Evolutionary conservation across 495 filamentous ascomycete species (phyloP).

Genomic region (Articulospora tetracladia): DNA sequence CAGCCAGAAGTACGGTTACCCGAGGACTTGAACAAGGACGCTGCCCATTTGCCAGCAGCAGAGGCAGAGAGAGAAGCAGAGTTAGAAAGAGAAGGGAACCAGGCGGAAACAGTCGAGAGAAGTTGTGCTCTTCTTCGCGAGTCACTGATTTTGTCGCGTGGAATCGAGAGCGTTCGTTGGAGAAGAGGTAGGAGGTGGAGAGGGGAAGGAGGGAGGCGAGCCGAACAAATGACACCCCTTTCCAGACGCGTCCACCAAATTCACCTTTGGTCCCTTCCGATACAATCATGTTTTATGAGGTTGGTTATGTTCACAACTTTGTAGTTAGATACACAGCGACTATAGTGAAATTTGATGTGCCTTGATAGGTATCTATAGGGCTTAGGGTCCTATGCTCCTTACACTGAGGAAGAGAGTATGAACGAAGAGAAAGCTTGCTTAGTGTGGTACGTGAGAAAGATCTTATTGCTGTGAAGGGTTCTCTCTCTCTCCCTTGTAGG

Average conservation of each 20-base stretch:
- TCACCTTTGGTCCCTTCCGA: no score
- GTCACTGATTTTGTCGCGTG: not conserved
- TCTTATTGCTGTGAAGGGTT: not conserved
- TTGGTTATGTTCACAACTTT: no score
- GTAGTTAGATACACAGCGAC: no score
- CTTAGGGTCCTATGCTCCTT: no score
- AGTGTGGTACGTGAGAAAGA: no score
- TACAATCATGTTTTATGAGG: no score
- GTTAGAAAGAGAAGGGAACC: not conserved
- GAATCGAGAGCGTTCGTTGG: no score
- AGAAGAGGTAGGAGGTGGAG: not conserved
- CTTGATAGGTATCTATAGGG: no score
- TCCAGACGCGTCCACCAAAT: not conserved
- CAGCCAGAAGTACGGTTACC: not conserved
- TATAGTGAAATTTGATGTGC: no score
- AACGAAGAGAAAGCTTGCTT: no score
- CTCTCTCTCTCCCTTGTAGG: not conserved
- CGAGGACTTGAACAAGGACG: not conserved
- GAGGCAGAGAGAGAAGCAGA: not conserved
- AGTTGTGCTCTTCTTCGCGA: not conserved
- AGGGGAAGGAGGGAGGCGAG: not conserved
- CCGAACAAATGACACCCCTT: not conserved
- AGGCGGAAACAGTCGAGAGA: not conserved
- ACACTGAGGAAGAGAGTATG: no score
- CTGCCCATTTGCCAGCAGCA: not conserved